Conservation (phyloP, 805 yeast species). For the Candida germanica region DNA sequence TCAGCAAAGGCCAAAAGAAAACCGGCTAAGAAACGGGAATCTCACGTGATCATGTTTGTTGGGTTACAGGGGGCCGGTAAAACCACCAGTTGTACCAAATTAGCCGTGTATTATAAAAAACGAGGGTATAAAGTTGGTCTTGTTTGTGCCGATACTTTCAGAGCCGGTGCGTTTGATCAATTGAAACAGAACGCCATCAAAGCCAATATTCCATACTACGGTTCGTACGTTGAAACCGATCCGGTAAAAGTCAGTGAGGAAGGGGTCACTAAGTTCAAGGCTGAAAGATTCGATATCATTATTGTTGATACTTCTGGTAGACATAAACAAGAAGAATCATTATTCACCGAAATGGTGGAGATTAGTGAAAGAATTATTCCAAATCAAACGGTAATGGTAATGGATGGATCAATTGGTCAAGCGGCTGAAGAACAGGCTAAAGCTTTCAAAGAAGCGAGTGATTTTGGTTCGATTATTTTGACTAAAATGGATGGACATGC, state of each 20-base stretch:
- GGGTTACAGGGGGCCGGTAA: conserved; percentile 99
- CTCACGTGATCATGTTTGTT: conserved; percentile 89
- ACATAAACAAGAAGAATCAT: conserved; percentile 89
- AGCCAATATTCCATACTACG: conserved; percentile 91
- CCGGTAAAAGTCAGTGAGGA: conserved; percentile 89
- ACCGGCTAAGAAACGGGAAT: conserved; percentile 14
- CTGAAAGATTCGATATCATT: conserved; percentile 87
- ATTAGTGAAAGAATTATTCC: conserved; percentile 85
- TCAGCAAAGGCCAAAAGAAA: conserved; percentile 16
- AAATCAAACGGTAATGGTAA: conserved; percentile 95
- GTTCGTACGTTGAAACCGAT: conserved; percentile 92
- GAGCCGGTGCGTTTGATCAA: conserved; percentile 99
- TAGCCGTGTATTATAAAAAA: conserved; percentile 91
- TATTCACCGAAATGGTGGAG: conserved; percentile 93
- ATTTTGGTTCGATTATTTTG: conserved; percentile 91
- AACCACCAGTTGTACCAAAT: conserved; percentile 94
- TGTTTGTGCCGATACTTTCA: conserved; percentile 98
- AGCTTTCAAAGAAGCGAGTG: conserved; percentile 89
- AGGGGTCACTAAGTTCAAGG: conserved; percentile 89
- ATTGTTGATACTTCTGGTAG: conserved; percentile 98
- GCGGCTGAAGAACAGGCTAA: conserved; percentile 94
- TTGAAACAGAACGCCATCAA: conserved; percentile 95
- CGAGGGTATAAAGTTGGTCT: conserved; percentile 93
- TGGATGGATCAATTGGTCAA: conserved; percentile 97
- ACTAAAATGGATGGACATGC: conserved; percentile 99